A percentile compares a stretch with the other conserved stretches of the same genome.
phyloP scores from a whole-genome alignment of 805 yeast genomes.

The Starmerella floricola region DNA sequence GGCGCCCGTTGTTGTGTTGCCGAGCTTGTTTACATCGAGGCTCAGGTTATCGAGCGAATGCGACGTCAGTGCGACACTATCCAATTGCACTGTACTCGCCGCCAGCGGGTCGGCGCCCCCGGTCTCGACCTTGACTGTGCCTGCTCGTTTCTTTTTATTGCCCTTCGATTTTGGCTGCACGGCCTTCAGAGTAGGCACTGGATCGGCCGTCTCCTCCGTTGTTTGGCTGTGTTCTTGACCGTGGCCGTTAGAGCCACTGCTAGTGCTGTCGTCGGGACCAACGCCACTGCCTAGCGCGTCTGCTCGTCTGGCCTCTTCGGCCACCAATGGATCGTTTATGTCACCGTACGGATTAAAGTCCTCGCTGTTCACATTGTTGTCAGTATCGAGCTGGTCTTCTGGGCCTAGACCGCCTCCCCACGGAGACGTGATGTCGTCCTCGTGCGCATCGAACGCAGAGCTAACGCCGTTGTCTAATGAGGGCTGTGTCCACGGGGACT shows the following conservation, averaged over 20 bases:
- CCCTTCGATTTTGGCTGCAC: too few species aligned
- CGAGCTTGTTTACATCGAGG: too few species aligned
- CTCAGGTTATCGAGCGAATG: neutral
- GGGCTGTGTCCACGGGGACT: slow-evolving; percentile 16
- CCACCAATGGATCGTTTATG: slow-evolving; percentile 1
- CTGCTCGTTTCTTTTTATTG: slow-evolving; percentile 10
- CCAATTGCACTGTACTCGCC: slow-evolving; percentile 3
- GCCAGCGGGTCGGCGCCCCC: slow-evolving; percentile 16
- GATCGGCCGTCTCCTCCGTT: too few species aligned
- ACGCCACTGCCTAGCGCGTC: too few species aligned
- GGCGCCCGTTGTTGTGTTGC: too few species aligned
- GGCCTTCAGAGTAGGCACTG: too few species aligned
- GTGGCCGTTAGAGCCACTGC: slow-evolving; percentile 4
- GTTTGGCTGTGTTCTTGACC: neutral
- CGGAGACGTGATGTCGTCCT: slow-evolving; percentile 6
- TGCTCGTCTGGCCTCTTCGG: neutral
- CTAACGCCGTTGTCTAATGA: neutral
- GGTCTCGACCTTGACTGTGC: slow-evolving; percentile 9
- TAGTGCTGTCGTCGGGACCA: too few species aligned
- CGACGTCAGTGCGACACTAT: slow-evolving; percentile 7
- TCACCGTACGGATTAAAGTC: slow-evolving; percentile 2
- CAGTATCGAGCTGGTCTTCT: neutral
- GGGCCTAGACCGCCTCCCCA: slow-evolving; percentile 2
- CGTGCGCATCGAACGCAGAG: neutral
- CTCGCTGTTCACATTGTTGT: neutral